Evolutionary conservation across 257 asterid species (phyloP), one percentile per base, ranked within the genome.

Genomic region (Nemophila menziesii): DNA sequence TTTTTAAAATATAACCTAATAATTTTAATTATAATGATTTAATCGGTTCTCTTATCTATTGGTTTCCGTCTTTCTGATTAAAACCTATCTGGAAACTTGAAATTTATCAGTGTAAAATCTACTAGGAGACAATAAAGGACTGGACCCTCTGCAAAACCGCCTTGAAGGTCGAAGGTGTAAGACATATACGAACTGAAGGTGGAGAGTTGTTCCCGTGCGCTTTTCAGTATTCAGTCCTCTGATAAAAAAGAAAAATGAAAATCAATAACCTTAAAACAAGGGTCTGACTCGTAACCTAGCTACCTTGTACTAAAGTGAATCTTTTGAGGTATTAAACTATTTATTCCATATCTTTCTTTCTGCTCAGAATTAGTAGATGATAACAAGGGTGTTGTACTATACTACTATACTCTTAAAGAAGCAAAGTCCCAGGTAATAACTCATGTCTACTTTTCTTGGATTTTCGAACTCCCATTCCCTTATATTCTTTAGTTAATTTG

Each of bases 271-370:
- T 34, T 51, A 37, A 18, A 5, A 43, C 33, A 29, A 24, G 43
- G 41, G 27, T 11, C 54, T 49, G 46, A 54, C 46, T 54, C 37
- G 13, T 50, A 54, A 49, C 34, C 58, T n/a, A n/a, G n/a, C 61
- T 53, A 61, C 27, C 38, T 61, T 58, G 64, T 67, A 63, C 71
- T 26, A 40, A n/a, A 44, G 49, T 46, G 12, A 40, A 43, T 58
- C 49, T 52, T 19, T 24, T 16, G 15, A 57, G 72, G 63, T 62
- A 48, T 56, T 16, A 11, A 29, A 21, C 49, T 16, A 10, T 8
- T 14, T 11, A 43, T 8, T 29, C 44, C 14, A 22, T 17, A 48
- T 26, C 39, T 5, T 20, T 50, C 54, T 48, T 7, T 48, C 20
- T 29, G 36, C 9, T 29, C 36, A 29, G 36, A 29, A 29, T 7